These are phyloP conservation scores for Cladophialophora psammophila DNA, from an alignment of 2,329 filamentous ascomycete species.

Conservation along the genomic window DNA sequence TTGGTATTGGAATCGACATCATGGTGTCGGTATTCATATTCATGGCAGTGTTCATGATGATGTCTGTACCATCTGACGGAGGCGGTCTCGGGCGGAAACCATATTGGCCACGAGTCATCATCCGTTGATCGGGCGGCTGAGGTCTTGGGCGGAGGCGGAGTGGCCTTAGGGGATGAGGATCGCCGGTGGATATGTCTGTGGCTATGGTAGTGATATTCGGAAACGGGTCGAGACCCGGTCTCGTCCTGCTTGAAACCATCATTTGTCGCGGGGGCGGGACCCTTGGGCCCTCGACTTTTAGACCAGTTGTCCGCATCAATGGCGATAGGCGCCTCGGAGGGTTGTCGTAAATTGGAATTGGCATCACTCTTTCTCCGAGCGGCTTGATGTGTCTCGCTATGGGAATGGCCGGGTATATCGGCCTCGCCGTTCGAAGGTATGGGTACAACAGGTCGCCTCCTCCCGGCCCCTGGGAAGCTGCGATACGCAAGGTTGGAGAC, in stretches of 20 bases:
- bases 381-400: slow-evolving; percentile 5
- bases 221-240: slow-evolving; percentile 27
- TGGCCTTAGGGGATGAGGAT: slow-evolving; percentile 20
- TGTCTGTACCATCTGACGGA: slow-evolving; percentile 22
- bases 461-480: slow-evolving; percentile 24
- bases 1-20: slow-evolving; percentile 29
- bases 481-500: not conserved
- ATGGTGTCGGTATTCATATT: slow-evolving; percentile 25
- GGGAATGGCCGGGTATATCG: slow-evolving; percentile 16
- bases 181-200: slow-evolving; percentile 48
- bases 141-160: slow-evolving; percentile 16
- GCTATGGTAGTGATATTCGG: slow-evolving; percentile 51
- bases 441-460: slow-evolving; percentile 27
- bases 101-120: slow-evolving; percentile 27
- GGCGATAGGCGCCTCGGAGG: slow-evolving; percentile 41
- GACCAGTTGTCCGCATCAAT: slow-evolving; percentile 40
- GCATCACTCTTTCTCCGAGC: slow-evolving; percentile 29
- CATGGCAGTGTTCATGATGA: slow-evolving; percentile 35
- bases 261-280: slow-evolving; percentile 23
- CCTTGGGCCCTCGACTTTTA: slow-evolving; percentile 34
- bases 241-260: slow-evolving; percentile 16
- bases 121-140: slow-evolving; percentile 13
- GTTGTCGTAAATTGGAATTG: slow-evolving; percentile 36
- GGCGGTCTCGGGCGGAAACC: slow-evolving; percentile 22
- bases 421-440: slow-evolving; percentile 20